Base-by-base conservation (phyloP, 345 rosid species). In the Ceriops decandra region DNA sequence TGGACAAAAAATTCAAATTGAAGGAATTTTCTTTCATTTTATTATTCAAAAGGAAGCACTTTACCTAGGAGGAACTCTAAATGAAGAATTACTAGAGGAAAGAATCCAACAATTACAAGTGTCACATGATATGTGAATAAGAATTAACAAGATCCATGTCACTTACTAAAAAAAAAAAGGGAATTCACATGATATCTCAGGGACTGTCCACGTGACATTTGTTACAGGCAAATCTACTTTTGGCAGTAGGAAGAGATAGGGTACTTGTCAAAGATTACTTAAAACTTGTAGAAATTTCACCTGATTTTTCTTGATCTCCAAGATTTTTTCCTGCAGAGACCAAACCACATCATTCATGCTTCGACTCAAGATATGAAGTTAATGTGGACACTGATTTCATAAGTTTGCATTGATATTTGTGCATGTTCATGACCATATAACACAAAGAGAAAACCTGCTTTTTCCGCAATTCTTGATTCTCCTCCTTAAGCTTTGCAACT, bases 261-360 rank as follows among this genome's bases (percentile, higher is more conserved):
- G 32, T 42, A 60, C 20, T 32, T 4, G 38, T 53, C 61, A 72
- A 36, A 33, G 42, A 68, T 31, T 38, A 52, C 9, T 56, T 2
- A 32, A 46, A 63, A 26, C 66, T 11, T 17, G 33, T 16, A 69
- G 42, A 30, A 35, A 16, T 16, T 31, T 51, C 38, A 91, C 98
- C 99, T 90, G 90, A 76, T 90, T 86, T 80, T 90, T 88, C 86
- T 87, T 93, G 81, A 86, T 79, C 75, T 95, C 88, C 81, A 83
- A 72, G 16, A 87, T 79, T 76, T 87, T 84, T 4, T 47, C 90
- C 97, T 91, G 91, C 76, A 78, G 70, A 46, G 80, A 71, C 54
- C 60, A 67, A 64, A 65, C 57, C 63, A 62, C 17, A 59, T 35
- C 62, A 27, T 61, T 66, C 51, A 76, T 53, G 5, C 22, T 32